These are phyloP conservation scores for Talaromyces sp. DNA, from an alignment of 2,329 filamentous ascomycete species.

Conservation along the genomic window DNA sequence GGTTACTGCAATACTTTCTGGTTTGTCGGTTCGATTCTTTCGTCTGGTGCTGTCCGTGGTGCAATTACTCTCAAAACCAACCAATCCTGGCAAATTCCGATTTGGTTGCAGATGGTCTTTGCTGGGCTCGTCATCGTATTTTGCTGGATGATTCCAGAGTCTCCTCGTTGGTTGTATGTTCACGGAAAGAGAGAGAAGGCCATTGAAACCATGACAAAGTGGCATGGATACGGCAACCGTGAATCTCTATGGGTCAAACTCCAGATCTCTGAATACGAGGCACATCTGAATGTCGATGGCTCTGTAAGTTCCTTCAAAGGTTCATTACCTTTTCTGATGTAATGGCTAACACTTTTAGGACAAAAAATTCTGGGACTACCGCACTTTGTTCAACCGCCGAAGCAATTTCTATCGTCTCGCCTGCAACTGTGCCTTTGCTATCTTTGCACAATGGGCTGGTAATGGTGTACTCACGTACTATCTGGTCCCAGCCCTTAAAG, in stretches of 20 bases:
- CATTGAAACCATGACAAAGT: conserved; percentile 28
- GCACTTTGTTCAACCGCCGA: conserved; percentile 6
- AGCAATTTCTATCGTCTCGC: conserved; percentile 5
- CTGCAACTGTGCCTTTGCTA: conserved; percentile 14
- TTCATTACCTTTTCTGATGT: background rate
- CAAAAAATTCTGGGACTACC: conserved; percentile 14
- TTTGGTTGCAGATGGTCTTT: conserved; percentile 51
- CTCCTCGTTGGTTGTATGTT: conserved; percentile 44
- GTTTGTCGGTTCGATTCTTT: conserved; percentile 52
- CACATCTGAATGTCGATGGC: conserved; percentile 8
- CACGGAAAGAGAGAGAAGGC: conserved; percentile 40
- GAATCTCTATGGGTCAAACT: conserved; percentile 31
- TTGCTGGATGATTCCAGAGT: conserved; percentile 39
- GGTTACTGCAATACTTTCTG: conserved; percentile 55
- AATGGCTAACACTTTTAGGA: background rate
- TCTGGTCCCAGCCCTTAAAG: conserved; percentile 38
- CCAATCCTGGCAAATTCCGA: conserved; percentile 57
- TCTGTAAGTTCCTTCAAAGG: background rate
- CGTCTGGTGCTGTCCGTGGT: conserved; percentile 55
- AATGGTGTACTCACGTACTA: conserved; percentile 38
- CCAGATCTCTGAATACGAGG: conserved; percentile 33
- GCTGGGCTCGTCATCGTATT: conserved; percentile 45
- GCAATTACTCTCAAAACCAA: conserved; percentile 34
- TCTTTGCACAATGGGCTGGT: conserved; percentile 39
- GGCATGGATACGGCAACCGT: conserved; percentile 20